Conservation (phyloP, 2,329 filamentous ascomycete genomes). For the Gnomoniopsis sp. region DNA sequence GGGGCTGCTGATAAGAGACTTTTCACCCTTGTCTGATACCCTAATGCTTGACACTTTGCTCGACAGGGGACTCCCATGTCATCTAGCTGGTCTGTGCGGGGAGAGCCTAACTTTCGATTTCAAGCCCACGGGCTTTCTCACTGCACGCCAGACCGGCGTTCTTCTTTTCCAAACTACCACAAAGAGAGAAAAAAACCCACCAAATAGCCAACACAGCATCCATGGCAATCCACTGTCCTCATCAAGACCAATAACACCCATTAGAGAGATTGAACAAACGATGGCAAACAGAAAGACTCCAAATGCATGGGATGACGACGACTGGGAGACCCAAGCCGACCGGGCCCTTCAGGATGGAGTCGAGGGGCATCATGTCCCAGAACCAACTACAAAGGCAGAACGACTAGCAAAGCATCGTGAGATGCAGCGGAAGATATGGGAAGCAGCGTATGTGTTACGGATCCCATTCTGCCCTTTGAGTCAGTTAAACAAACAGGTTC, state of each 20-base stretch:
- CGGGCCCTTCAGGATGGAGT: conserved; percentile 38
- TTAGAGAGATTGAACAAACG: conserved; percentile 24
- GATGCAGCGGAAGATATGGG: conserved; percentile 82
- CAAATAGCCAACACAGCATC: not conserved
- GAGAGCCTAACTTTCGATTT: not conserved
- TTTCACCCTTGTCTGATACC: not conserved
- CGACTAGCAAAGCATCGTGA: conserved; percentile 77
- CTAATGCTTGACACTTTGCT: not conserved
- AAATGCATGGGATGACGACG: conserved; percentile 79
- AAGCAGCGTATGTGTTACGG: conserved; percentile 67
- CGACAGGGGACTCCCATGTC: not conserved
- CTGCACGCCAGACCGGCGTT: not conserved
- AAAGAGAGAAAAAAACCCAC: too few species aligned
- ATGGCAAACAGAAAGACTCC: conserved; percentile 53
- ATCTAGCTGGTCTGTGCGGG: not conserved
- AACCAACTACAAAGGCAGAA: conserved; percentile 66
- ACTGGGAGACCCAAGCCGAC: conserved; percentile 82
- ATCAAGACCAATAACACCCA: not conserved
- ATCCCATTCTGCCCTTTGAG: not conserved
- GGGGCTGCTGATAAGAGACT: not conserved
- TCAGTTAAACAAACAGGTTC: too few species aligned
- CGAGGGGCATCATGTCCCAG: conserved; percentile 32
- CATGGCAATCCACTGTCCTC: not conserved
- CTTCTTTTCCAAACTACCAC: too few species aligned
- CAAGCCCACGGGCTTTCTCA: not conserved